Base-by-base conservation (phyloP, 2,329 filamentous ascomycete genomes). In the Fusarium pininemorale region DNA sequence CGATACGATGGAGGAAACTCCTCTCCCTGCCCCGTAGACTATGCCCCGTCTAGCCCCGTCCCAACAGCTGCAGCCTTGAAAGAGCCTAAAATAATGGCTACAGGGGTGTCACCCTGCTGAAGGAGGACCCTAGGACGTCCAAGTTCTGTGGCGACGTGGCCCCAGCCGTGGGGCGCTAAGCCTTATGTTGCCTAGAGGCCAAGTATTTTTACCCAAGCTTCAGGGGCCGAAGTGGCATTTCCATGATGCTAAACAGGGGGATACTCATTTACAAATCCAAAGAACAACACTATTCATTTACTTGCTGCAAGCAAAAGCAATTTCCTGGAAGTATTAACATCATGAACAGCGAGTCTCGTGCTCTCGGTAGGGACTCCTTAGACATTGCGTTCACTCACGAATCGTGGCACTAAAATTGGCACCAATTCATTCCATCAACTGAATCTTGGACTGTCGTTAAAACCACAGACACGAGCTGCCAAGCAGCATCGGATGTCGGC, bases 81-180 rank as follows among this genome's bases (percentile, higher is more conserved):
- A 18, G 24, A 56, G 47, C 51, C 51, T 66, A 39, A 58, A 68
- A 61, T 39, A 61, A 51, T 28, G 35, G 28, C 38, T 73, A 72
- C 72, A 75, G 48, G 72, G 69, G 51, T 75, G 22, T 60, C 48
- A 30, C 38, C 51, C 63, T 68, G 47, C 65, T 41, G 35, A 26
- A 45, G 38, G 48, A 42, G 42, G 39, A 51, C 44, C 44, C 38
- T 45, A 48, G 41, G 55, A 48, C 41, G 10, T 28, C 15, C 55
- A 26, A 26, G 26, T 63, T 48, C 51, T 63, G 68, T 74, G 64
- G 71, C 74, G 69, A 70, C 74, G 73, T 76, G 74, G 74, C 69
- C 66, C 63, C 59, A 75, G 67, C 70, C 42, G 61, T 30, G 35
- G 10, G 16, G 42, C 66, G 53, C 71, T 73, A 74, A 74, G 26